phyloP scores from a whole-genome alignment of 768 basidiomycete genomes.

The Auriscalpium vulgare region DNA sequence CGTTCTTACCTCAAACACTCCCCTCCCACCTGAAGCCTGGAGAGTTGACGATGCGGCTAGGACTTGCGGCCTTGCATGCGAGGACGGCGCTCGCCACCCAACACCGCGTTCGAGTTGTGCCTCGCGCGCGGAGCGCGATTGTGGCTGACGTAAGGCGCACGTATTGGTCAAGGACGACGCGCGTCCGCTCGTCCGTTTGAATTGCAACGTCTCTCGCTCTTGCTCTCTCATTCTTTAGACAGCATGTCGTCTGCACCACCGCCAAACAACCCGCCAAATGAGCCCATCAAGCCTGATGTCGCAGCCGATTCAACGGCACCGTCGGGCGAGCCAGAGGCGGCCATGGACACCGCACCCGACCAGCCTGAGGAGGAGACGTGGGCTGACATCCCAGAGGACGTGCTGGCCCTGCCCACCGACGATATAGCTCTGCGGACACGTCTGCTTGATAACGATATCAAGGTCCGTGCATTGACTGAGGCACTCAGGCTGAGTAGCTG shows the following conservation, averaged over 20 bases:
- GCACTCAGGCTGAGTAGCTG: background rate
- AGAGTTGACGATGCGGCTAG: no score
- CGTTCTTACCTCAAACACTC: no score
- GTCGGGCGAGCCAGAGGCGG: slow-evolving; percentile 22
- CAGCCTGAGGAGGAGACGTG: slow-evolving; percentile 70
- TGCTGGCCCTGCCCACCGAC: slow-evolving; percentile 68
- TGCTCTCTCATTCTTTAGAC: slow-evolving; percentile 1
- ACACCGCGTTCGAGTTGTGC: no score
- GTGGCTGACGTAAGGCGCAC: background rate
- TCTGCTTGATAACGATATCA: slow-evolving; percentile 95
- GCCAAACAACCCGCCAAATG: slow-evolving; percentile 26
- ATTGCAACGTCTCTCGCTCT: background rate
- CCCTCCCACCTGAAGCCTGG: no score
- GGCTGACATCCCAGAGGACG: slow-evolving; percentile 88
- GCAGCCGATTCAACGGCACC: slow-evolving; percentile 26
- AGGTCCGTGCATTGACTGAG: slow-evolving; percentile 38
- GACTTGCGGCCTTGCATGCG: no score
- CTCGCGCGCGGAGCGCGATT: no score
- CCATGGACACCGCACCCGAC: slow-evolving; percentile 75
- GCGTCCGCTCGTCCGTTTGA: background rate
- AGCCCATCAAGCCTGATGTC: slow-evolving; percentile 35
- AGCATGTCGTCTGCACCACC: slow-evolving; percentile 52
- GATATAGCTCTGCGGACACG: slow-evolving; percentile 86
- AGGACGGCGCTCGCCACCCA: no score
- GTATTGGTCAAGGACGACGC: background rate